These are phyloP conservation scores for Monilinia polystroma DNA, from an alignment of 2,329 filamentous ascomycete species.

Conservation along the genomic window DNA sequence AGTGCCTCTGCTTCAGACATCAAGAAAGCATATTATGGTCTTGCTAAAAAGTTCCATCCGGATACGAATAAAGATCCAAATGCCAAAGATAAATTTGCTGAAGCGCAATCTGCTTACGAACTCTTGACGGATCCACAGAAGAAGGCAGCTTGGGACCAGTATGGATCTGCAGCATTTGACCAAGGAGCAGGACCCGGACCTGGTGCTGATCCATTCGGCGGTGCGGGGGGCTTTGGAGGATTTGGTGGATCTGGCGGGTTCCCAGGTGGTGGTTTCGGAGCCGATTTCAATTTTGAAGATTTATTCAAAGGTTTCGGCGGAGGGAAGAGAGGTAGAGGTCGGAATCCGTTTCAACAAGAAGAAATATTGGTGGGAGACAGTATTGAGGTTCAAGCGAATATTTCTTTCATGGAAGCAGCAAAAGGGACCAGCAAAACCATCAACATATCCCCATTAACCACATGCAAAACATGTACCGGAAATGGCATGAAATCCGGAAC, in stretches of 20 bases:
- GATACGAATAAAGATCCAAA: conserved; percentile 93
- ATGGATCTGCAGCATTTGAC: conserved; percentile 84
- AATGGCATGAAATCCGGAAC: conserved; percentile 81
- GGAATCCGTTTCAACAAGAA: conserved; percentile 72
- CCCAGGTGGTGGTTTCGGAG: conserved; percentile 63
- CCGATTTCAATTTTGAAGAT: conserved; percentile 94
- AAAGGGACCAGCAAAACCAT: conserved; percentile 91
- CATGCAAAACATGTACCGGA: conserved; percentile 80
- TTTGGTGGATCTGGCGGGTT: conserved; percentile 52
- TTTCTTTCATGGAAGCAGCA: conserved; percentile 94
- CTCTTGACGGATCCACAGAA: conserved; percentile 90
- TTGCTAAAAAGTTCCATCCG: conserved; percentile 96
- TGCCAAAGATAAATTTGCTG: conserved; percentile 94
- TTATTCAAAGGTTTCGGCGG: conserved; percentile 77
- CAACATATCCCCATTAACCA: conserved; percentile 73
- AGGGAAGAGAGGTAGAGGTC: conserved; percentile 48
- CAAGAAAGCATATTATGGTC: conserved; percentile 96
- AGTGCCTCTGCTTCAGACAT: conserved; percentile 81
- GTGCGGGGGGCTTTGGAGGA: conserved; percentile 59
- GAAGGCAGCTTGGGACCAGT: conserved; percentile 87
- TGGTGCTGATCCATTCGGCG: conserved; percentile 58
- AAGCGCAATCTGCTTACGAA: conserved; percentile 93
- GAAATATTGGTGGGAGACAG: conserved; percentile 87
- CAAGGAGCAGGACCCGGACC: conserved; percentile 60
- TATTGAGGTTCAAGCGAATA: conserved; percentile 89